Base-by-base conservation (phyloP, 1,284 basidiomycete genomes). In the Naganishia albida region DNA sequence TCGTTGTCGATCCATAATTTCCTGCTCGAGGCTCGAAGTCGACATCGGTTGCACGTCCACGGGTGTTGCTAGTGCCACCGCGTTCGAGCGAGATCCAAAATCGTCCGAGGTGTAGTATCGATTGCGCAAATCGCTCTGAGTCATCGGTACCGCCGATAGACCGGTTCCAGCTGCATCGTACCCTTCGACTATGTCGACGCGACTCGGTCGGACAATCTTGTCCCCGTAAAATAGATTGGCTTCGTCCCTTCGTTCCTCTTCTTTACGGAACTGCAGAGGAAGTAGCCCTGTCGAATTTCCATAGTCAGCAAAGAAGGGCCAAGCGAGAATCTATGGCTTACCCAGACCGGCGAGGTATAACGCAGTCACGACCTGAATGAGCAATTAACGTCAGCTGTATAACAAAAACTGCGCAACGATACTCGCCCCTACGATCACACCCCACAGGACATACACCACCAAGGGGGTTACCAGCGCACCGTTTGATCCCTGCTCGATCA, bases 361-460 rank as follows among this genome's bases (percentile, higher is more conserved):
- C 18, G 55, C 43, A 15, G 55, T 48, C 3, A 48, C 44, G n/a
- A 57, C 55, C 55, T 57, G 30, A 10, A 1, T 20, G 15, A 8
- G 23, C 13, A 7, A 48, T 23, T 1, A n/a, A 3, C 2, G 16
- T 30, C 10, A 18, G n/a, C 8, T 13, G 42, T n/a, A 25, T 28
- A n/a, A 23, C 1, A 20, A 28, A 30, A n/a, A 12, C 16, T 15
- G n/a, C 12, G 6, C 53, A 16, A 28, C 26, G 16, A 15, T 13
- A 46, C 55, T 23, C 34, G 51, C 49, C 15, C 59, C 59, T 18
- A 62, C 59, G 25, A 62, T 62, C 7, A 51, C 59, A 26, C 59
- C 59, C 59, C 59, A 62, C 3, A 62, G 59, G 8, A 62, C 46
- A 23, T 62, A 62, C 3, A 62, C 59, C 2, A 62, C 59, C 18